Percentiles rank a stretch among this genome's conserved stretches.
Evolutionary conservation across 495 filamentous ascomycete genomes (phyloP).

Genomic region (Letharia columbiana): DNA sequence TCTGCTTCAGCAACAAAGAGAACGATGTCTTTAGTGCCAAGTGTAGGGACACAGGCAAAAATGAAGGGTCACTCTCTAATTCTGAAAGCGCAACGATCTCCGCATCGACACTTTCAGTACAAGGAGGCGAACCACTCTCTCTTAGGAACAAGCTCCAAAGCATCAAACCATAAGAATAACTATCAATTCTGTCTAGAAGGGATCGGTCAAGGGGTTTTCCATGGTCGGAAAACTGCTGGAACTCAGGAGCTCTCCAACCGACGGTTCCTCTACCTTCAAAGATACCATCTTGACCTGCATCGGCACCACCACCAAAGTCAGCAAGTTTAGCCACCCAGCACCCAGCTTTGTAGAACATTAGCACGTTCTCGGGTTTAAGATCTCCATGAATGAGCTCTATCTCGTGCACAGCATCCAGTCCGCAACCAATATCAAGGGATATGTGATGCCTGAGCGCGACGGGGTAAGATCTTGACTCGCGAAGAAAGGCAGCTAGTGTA

Average conservation of each 20-base stretch:
- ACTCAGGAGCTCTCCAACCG: constrained; percentile 26
- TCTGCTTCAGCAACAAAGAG: no score
- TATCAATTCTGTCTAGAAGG: neutral
- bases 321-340: constrained; percentile 25
- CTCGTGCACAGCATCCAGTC: constrained; percentile 16
- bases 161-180: constrained; percentile 5
- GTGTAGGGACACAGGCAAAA: no score
- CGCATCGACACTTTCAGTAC: no score
- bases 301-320: constrained; percentile 28
- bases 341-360: constrained; percentile 27
- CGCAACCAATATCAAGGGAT: constrained; percentile 17
- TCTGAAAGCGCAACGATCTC: no score
- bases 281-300: constrained; percentile 12
- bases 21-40: no score
- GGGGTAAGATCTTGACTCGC: neutral
- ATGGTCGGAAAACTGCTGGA: neutral
- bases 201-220: neutral
- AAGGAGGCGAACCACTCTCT: neutral
- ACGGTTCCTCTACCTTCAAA: constrained; percentile 19
- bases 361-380: constrained; percentile 34
- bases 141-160: constrained; percentile 6
- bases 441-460: constrained; percentile 13
- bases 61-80: no score
- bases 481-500: constrained; percentile 6
- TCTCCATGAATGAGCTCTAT: constrained; percentile 39